Base-by-base conservation (phyloP, 129 eudicot species). In the Ambrosia artemisiifolia region DNA sequence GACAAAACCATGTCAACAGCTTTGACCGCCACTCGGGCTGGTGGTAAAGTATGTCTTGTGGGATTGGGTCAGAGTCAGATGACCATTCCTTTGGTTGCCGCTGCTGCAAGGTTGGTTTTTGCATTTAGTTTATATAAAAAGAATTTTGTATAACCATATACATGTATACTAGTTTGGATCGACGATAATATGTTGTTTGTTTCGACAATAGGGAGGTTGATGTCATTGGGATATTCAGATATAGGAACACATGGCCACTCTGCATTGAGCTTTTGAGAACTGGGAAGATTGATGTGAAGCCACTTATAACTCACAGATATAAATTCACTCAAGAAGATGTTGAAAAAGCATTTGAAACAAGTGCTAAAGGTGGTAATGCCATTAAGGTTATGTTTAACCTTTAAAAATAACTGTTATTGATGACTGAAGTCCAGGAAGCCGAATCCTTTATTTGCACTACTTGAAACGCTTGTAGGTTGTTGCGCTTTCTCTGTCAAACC, bases 331-430 rank as follows among this genome's bases (percentile, higher is more conserved):
- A 83, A 68, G 76, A 83, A 74, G 83, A 70, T 35, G 73, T 86
- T 4, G 81, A 81, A 32, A 72, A 78, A 56, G 91, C 90, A 19
- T 85, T 80, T 69, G 85, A 88, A 75, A 81, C 81, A 30, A 74
- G 86, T 57, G 80, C 91, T 72, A 60, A 62, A 5, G 88, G 86
- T 11, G 88, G 84, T 38, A 63, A 72, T 18, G 91, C 84, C 61
- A 86, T 86, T 30, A 86, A 86, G 63, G 85, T 86, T 68, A 83
- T 80, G 91, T 86, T 83, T 67, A 86, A 86, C 63, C 72, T 86
- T 64, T 85, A 56, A 46, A 46, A 11, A 38, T 46, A 10, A 48
- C 10, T 13, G 42, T 49, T 44, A 46, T n/a, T n/a, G n/a, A 24
- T 24, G 28, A 24, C 28, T 24, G 28, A 24, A 24, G 28, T 24